Evolutionary conservation across 75 land plant species (phyloP), one percentile per base, ranked within the genome.

Genomic region (Selaginella moellendorffii): DNA sequence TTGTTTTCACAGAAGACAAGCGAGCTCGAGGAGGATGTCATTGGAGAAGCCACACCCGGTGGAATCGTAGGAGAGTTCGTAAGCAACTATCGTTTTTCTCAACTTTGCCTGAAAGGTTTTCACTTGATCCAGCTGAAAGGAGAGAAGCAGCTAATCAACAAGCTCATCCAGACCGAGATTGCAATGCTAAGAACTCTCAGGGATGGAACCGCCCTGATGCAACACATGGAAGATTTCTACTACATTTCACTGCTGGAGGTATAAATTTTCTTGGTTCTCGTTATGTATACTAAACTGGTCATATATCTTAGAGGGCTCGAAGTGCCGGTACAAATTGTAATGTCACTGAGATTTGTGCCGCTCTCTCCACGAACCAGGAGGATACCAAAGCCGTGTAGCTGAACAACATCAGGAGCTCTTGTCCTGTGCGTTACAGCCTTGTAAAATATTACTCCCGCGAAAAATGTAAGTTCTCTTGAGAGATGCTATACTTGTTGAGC

Each of bases 191-290:
- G 78, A 27, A 73, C 98, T 24, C 82, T 93, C 36, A 80, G 96
- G 72, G 96, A 88, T 79, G 98, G 98, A 25, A 85, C 78, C 72
- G 98, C 90, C 36, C 81, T 93, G 19, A 93, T 88, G 98, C 96
- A 93, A 71, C 98, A 93, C 65, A 93, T 93, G 98, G 96, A 93
- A 64, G 96, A 93, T 61, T 93, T 93, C 73, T 88, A 93, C 29
- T 93, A 88, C 58, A 78, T 88, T 26, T 68, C 90, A 26, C 71
- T 93, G 53, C 65, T 93, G 23, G 85, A 93, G 90, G 97, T 92
- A 65, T 5, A 5, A 36, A 5, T n/a, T n/a, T n/a, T n/a, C n/a
- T n/a, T n/a, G n/a, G 14, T 14, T 5, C 46, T 5, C 46, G 14
- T 14, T 36, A 36, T 36, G 14, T 36, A 36, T 36, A 36, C n/a